Evolutionary conservation across 2,329 filamentous ascomycete genomes (phyloP), one percentile per base, ranked within the genome.

Genomic region (Penicillium sp.): DNA sequence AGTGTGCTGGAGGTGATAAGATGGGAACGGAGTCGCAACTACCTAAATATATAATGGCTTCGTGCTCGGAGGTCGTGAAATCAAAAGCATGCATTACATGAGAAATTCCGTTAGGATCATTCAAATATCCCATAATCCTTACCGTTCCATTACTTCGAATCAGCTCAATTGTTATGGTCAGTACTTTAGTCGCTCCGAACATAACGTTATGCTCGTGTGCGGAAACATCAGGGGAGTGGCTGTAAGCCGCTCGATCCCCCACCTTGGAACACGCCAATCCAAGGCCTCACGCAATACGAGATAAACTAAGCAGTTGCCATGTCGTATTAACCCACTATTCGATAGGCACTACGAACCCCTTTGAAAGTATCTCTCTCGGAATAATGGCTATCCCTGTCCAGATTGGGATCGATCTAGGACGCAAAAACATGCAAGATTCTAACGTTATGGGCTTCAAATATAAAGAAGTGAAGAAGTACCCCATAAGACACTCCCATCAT

Each of bases 141-240:
- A n/a, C 28, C 10, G 30, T 33, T 33, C 45, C 30, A 30, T 48
- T 48, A n/a, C 30, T 33, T 33, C 28, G 4, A 30, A 30, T 14
- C 28, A 35, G 16, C 28, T 4, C n/a, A 22, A 11, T 8, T 25
- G 28, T 35, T 22, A 51, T 35, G 28, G 13, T 22, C 10, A 25
- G 28, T 51, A 19, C 19, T 22, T 33, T 28, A 53, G 10, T 40
- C 4, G 28, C 37, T 52, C 2, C 33, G 33, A 53, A n/a, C 55
- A 58, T 58, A 58, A 52, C 55, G 55, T 58, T 58, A 58, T 58
- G 55, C 55, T 58, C 55, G 55, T 58, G 33, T 43, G 11, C 37
- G 26, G 26, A 46, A 26, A 3, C 2, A 28, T 6, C 3, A 2
- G 25, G 5, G 52, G 16, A 13, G 40, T 53, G 51, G 37, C 51